phyloP scores from a whole-genome alignment of 345 rosid genomes.

The Barbarea vulgaris region DNA sequence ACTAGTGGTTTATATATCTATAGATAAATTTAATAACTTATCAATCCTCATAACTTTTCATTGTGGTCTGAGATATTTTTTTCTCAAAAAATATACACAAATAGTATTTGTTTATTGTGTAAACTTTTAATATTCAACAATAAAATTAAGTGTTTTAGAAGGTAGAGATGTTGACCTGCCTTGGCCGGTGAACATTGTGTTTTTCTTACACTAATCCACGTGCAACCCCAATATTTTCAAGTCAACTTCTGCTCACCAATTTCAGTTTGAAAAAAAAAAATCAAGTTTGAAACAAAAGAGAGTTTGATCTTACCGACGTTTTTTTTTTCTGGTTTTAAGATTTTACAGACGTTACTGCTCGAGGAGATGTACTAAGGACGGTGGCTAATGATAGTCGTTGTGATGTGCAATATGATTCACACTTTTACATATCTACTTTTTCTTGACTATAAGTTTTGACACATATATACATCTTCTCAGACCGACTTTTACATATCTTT shows the following conservation, averaged over 20 bases:
- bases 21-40: background rate
- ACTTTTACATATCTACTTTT: constrained; percentile 13
- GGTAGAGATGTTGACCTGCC: constrained; percentile 44
- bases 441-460: no score
- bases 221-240: constrained; percentile 30
- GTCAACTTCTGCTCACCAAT: constrained; percentile 37
- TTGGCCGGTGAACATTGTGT: constrained; percentile 45
- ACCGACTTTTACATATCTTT: no score
- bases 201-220: constrained; percentile 41
- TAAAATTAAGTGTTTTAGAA: constrained; percentile 22
- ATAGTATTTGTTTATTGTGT: background rate
- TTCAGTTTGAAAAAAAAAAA: background rate
- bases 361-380: background rate
- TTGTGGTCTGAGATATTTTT: constrained; percentile 19
- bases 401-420: constrained; percentile 26
- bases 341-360: background rate
- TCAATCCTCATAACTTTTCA: constrained; percentile 4
- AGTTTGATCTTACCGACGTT: background rate
- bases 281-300: background rate
- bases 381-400: constrained; percentile 4
- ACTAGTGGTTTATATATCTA: background rate
- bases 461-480: no score
- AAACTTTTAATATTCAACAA: background rate
- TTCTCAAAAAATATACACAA: background rate
- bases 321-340: no score